Evolutionary conservation across 2,329 filamentous ascomycete genomes (phyloP), one percentile per base, ranked within the genome.

Genomic region (Fusarium coicis): DNA sequence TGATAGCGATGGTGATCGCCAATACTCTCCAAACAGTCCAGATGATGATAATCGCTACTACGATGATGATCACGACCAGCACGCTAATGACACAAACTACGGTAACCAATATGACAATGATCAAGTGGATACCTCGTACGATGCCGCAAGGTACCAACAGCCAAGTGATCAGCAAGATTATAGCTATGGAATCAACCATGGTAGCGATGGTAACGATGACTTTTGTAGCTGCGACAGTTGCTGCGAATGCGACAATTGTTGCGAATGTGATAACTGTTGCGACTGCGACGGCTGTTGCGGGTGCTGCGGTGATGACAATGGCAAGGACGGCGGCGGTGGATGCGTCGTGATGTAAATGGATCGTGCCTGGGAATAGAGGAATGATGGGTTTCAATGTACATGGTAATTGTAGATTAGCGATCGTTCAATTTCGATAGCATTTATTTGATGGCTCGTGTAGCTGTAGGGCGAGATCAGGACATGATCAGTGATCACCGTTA

Each of bases 301-400:
- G 1, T 55, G 60, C 11, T 50, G 65, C 5, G 69, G 40, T 16
- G 30, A 43, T 4, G 58, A 39, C 9, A 19, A 40, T 3, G 58
- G 30, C 6, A 43, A 72, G 1, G 52, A 59, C 7, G n/a, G 59
- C 2, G 28, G 30, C 10, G 53, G 40, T 10, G 69, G 69, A 2
- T 72, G 69, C 19, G 58, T 73, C 18, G 30, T 72, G 15, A 72
- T 72, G 69, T 72, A 21, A 72, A 72, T 59, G 57, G 59, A 14
- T 19, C 7, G 10, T 18, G 10, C 21, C 0, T 37, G 9, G 14
- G 23, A 36, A 10, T 2, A 32, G 14, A 5, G 4, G 1, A 4
- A 21, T 12, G 26, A 8, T 5, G 26, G 10, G 5, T 4, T 40
- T 11, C 4, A 7, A 2, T 36, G 4, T 42, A 40, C 18, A 42